Percentiles rank a stretch among this genome's conserved stretches.
phyloP scores from a whole-genome alignment of 2,329 filamentous ascomycete genomes.

The Aspergillus sp. region DNA sequence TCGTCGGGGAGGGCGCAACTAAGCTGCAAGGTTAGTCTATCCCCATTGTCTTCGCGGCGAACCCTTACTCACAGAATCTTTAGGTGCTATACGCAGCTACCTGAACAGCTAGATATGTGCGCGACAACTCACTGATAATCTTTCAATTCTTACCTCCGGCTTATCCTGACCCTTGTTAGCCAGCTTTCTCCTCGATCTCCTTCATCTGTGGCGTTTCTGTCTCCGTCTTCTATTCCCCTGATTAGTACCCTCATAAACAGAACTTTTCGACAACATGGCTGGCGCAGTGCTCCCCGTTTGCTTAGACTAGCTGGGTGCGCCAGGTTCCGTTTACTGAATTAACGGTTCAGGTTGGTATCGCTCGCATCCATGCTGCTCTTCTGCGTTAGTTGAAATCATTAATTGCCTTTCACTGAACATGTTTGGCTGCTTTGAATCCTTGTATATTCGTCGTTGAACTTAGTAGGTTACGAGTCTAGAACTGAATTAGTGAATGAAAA shows the following conservation, averaged over 20 bases:
- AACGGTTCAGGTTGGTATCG: slow-evolving; percentile 2
- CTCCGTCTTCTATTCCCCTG: slow-evolving; percentile 8
- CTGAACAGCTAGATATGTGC: slow-evolving; percentile 47
- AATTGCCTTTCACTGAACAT: slow-evolving; percentile 16
- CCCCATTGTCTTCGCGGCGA: not conserved
- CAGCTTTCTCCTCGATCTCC: slow-evolving; percentile 11
- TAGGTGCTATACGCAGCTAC: slow-evolving; percentile 53
- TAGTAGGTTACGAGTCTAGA: slow-evolving; percentile 10
- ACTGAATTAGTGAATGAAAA: not conserved
- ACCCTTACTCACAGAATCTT: slow-evolving; percentile 13
- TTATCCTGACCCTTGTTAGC: slow-evolving; percentile 11
- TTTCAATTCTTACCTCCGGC: slow-evolving; percentile 2
- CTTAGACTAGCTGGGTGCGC: not conserved
- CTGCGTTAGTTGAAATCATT: slow-evolving; percentile 28
- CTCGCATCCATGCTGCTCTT: slow-evolving; percentile 3
- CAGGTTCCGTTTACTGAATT: not conserved
- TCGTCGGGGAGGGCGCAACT: slow-evolving; percentile 81
- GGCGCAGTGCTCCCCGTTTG: not conserved
- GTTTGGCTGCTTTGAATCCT: slow-evolving; percentile 10
- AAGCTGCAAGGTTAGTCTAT: slow-evolving; percentile 69
- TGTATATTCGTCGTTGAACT: slow-evolving; percentile 19
- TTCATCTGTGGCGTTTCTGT: slow-evolving; percentile 17
- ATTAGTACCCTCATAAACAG: slow-evolving; percentile 8
- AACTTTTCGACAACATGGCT: not conserved
- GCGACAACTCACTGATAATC: not conserved